Conservation (phyloP, 257 asterid genomes). For the Thymus quinquecostatus region DNA sequence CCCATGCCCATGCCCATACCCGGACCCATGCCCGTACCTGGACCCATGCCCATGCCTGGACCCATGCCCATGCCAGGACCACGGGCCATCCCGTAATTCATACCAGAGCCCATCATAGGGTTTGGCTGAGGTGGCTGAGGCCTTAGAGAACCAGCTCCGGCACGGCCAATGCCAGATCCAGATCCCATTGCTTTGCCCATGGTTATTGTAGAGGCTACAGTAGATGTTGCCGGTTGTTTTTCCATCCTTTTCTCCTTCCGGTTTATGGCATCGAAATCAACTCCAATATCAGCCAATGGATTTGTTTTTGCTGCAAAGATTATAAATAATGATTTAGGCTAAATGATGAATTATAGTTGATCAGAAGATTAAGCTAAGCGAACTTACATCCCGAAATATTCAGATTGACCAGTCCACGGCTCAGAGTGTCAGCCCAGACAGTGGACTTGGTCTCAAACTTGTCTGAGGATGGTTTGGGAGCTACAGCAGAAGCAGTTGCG, state of each 20-base stretch:
- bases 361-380: conserved; percentile 10
- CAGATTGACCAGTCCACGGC: conserved; percentile 91
- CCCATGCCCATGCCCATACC: conserved; percentile 47
- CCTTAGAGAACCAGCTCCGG: conserved; percentile 74
- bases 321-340: conserved; percentile 17
- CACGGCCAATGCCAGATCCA: conserved; percentile 92
- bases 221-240: conserved; percentile 70
- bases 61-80: conserved; percentile 51
- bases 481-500: conserved; percentile 46
- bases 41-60: conserved; percentile 29
- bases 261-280: conserved; percentile 93
- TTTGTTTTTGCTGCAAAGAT: conserved; percentile 81
- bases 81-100: conserved; percentile 50
- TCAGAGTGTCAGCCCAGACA: conserved; percentile 97
- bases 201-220: conserved; percentile 64
- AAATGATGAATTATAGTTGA: conserved; percentile 1
- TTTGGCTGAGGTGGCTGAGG: conserved; percentile 61
- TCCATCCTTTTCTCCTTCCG: conserved; percentile 97
- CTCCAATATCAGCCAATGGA: conserved; percentile 89
- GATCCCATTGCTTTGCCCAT: conserved; percentile 99
- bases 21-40: conserved; percentile 48
- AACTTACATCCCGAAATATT: conserved; percentile 95
- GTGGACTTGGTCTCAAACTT: conserved; percentile 95
- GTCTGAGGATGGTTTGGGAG: conserved; percentile 60
- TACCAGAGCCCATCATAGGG: conserved; percentile 65